Evolutionary conservation across 2,329 filamentous ascomycete species (phyloP).

Genomic region (Cercospora canescens): DNA sequence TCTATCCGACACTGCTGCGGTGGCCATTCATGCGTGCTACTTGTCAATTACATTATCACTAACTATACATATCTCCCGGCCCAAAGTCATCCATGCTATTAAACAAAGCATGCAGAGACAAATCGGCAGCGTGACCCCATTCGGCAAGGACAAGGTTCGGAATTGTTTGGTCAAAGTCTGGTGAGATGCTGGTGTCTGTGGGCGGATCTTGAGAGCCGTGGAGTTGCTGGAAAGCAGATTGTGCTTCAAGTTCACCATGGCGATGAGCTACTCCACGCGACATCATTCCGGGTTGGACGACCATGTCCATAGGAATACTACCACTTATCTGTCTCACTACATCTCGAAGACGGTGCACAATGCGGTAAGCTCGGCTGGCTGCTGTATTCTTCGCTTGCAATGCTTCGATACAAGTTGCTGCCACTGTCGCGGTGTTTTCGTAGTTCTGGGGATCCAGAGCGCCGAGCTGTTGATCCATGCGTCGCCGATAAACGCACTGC

Average conservation of each 20-base stretch:
- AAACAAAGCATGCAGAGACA: conserved; percentile 5
- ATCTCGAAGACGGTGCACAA: conserved; percentile 10
- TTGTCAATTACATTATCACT: neutral
- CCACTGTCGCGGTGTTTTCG: conserved; percentile 6
- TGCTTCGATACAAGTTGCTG: conserved; percentile 9
- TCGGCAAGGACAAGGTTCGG: neutral
- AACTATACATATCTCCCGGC: neutral
- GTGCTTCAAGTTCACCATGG: neutral
- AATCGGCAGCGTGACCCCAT: conserved; percentile 10
- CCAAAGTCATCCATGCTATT: conserved; percentile 5
- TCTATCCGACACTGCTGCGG: neutral
- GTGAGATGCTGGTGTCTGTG: neutral
- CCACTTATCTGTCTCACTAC: conserved; percentile 11
- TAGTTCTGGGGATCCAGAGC: conserved; percentile 3
- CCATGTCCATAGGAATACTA: conserved; percentile 1
- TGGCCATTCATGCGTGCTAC: neutral
- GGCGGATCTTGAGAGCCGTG: neutral
- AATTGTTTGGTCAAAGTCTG: neutral
- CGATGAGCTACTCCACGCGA: neutral
- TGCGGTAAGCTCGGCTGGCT: conserved; percentile 12
- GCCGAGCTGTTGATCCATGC: neutral
- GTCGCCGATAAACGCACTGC: conserved; percentile 10
- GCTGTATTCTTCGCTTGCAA: conserved; percentile 11
- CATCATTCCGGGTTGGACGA: neutral
- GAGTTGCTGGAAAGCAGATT: neutral